Percentiles rank a stretch among this genome's conserved stretches.
Conservation (phyloP, 805 yeast species). For the Scheffersomyces amazonensis region DNA sequence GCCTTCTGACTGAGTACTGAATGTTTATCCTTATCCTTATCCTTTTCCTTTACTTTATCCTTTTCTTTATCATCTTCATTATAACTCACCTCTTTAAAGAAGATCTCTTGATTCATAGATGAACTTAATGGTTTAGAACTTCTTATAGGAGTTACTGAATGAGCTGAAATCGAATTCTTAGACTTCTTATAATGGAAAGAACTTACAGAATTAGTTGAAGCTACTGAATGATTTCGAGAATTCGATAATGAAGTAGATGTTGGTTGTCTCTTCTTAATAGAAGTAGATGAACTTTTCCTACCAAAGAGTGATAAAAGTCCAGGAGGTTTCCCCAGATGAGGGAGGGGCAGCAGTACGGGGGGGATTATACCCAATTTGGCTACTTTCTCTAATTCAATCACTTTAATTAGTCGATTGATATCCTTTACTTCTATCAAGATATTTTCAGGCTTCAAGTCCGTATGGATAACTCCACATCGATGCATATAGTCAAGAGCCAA, state of each 20-base stretch:
- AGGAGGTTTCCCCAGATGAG: constrained; percentile 1
- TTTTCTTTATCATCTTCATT: neutral
- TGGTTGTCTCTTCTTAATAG: neutral
- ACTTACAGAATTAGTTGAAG: constrained; percentile 6
- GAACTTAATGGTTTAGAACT: constrained; percentile 49
- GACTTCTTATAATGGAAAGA: constrained; percentile 9
- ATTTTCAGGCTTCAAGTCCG: constrained; percentile 44
- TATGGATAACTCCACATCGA: constrained; percentile 37
- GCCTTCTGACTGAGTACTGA: neutral
- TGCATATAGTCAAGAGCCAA: constrained; percentile 58
- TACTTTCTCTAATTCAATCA: constrained; percentile 32
- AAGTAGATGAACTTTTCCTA: constrained; percentile 1
- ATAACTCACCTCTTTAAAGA: constrained; percentile 10
- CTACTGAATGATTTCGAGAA: constrained; percentile 8
- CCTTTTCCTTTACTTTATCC: neutral
- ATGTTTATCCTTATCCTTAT: neutral
- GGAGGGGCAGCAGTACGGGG: neutral
- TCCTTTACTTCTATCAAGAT: constrained; percentile 37
- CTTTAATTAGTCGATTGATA: constrained; percentile 48
- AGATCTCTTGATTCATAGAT: constrained; percentile 29
- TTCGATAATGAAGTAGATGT: neutral
- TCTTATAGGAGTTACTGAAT: constrained; percentile 31
- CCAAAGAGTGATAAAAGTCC: constrained; percentile 1
- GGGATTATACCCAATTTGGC: constrained; percentile 6
- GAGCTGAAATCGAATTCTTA: constrained; percentile 9